phyloP scores from a whole-genome alignment of 176 grass and related monocot species.

The Aegilops bicornis region DNA sequence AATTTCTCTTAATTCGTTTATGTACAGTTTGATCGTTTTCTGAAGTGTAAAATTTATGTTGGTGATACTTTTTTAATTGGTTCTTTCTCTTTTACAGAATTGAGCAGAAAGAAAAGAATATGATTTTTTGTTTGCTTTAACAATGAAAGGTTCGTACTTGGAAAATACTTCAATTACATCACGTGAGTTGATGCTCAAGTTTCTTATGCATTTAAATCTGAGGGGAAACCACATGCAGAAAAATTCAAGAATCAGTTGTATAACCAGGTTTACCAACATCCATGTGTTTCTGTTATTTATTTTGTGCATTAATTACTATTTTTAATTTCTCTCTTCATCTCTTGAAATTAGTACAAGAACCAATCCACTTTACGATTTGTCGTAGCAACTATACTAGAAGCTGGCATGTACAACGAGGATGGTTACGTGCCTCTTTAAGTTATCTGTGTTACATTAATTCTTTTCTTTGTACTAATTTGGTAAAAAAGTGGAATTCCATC shows the following conservation, averaged over 20 bases:
- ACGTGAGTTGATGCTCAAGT: too few species aligned
- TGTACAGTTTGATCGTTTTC: too few species aligned
- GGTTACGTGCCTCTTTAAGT: constrained; percentile 70
- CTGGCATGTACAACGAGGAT: constrained; percentile 83
- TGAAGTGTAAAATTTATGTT: background rate
- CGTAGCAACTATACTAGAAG: constrained; percentile 48
- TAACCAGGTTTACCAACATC: constrained; percentile 63
- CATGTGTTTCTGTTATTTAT: background rate
- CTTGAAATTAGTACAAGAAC: background rate
- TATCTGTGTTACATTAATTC: too few species aligned
- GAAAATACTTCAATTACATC: too few species aligned
- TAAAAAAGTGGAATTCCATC: too few species aligned
- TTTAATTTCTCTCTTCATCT: background rate
- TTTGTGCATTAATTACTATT: background rate
- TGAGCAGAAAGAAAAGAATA: background rate
- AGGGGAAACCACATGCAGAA: constrained; percentile 78
- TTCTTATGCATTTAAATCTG: too few species aligned
- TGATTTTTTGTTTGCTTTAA: background rate
- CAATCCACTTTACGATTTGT: constrained; percentile 17
- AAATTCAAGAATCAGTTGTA: constrained; percentile 83
- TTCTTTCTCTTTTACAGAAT: background rate
- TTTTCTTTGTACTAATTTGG: too few species aligned
- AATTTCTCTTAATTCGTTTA: too few species aligned
- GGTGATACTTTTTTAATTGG: background rate
- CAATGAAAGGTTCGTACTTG: too few species aligned